Evolutionary conservation across 2,329 filamentous ascomycete genomes (phyloP), one percentile per base, ranked within the genome.

Genomic region (Septoria linicola): DNA sequence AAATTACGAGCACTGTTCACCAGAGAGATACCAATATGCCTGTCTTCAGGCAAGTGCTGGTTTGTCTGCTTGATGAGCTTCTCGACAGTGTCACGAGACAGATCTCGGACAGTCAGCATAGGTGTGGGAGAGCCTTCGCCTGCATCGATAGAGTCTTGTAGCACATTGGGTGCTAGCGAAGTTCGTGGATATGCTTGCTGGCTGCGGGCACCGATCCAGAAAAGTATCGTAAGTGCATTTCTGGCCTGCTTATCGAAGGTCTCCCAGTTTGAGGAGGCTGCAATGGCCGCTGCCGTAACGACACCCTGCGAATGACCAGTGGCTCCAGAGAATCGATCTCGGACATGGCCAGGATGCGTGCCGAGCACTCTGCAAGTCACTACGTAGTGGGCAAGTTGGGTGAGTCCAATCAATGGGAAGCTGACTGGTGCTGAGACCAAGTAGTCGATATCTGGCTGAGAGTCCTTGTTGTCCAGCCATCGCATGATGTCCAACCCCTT

Each of bases 221-320:
- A 99, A 23, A 99, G 85, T 66, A 96, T 89, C 23, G 88, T 93
- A 58, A 99, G 77, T 2, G 92, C 88, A 61, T 89, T 84, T 64
- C 80, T 85, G 49, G 89, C 82, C 49, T 89, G 83, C 65, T 88
- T 84, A 59, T 87, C 83, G 70, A 93, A 99, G 1, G 88, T 88
- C 57, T 96, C 90, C 93, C 93, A 99, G 21, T 87, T 90, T 61
- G 89, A 87, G 3, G 91, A 89, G 4, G 92, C 89, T 1, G 95
- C 88, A 53, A 93, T 95, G 19, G 88, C 88, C 23, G 92, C 90
- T 19, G 93, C 93, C 56, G 95, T 90, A 55, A 99, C 88, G 14
- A 99, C 85, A 69, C 93, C 93, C 70, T 99, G 93, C 0, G 93
- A 99, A 73, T 99, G 93, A 67, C 93, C 93, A 34, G 93, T 97